These are phyloP conservation scores for Cavenderia fasciculata DNA, from an alignment of 78 protist species.

Conservation along the genomic window DNA sequence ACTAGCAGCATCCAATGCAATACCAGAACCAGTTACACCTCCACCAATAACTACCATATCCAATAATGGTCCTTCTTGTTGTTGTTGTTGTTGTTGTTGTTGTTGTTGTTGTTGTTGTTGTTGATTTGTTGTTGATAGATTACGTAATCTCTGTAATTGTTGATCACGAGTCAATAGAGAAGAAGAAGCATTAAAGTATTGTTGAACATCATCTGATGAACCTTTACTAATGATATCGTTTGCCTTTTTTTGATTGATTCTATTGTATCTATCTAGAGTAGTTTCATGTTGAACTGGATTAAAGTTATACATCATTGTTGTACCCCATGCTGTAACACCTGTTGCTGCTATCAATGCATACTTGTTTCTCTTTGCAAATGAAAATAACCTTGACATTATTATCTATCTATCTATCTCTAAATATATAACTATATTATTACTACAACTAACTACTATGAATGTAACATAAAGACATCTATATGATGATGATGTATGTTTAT, in stretches of 20 bases:
- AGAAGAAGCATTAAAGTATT: too few relatives aligned
- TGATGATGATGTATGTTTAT: neutral
- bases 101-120: too few relatives aligned
- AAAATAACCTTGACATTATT: slow-evolving; percentile 1
- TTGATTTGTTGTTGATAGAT: too few relatives aligned
- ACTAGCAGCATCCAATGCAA: slow-evolving; percentile 90
- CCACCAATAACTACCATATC: slow-evolving; percentile 95
- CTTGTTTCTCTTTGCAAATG: slow-evolving; percentile 24
- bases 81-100: too few relatives aligned
- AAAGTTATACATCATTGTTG: neutral
- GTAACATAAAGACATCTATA: neutral
- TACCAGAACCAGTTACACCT: slow-evolving; percentile 95
- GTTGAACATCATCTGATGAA: too few relatives aligned
- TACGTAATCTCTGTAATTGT: too few relatives aligned
- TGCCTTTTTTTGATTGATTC: slow-evolving; percentile 16
- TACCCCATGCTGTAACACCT: slow-evolving; percentile 11
- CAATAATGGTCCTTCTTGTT: too few relatives aligned
- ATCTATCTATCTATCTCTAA: neutral
- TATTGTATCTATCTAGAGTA: neutral
- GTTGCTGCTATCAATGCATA: neutral
- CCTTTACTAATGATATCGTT: too few relatives aligned
- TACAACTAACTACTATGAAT: too few relatives aligned
- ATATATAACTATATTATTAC: neutral
- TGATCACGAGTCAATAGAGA: too few relatives aligned
- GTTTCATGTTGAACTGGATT: neutral